Base-by-base conservation (phyloP, 1,139 yeast species). In the Zhuliangozyma parablackwelliae region DNA sequence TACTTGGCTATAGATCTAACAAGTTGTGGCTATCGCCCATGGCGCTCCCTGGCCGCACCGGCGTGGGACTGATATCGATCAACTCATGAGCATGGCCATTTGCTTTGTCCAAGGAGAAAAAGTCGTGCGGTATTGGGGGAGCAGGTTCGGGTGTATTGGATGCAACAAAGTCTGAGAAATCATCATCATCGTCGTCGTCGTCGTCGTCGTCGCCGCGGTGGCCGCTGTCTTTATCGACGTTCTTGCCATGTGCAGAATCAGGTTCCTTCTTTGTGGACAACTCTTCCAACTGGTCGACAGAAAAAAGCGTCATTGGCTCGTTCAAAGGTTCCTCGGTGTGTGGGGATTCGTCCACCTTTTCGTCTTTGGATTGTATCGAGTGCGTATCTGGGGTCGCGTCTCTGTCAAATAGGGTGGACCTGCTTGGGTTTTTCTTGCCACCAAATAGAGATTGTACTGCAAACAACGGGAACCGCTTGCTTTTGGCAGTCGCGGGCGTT, bases 111-210 rank as follows among this genome's bases (percentile, higher is more conserved):
- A 42, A 26, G 12, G 44, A 36, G 20, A 42, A 35, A 33, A 42
- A 40, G 26, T 40, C 39, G 27, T 35, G 44, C 13, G 32, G 29
- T 11, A 33, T 13, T 26, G 40, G 35, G 5, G 44, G 34, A 2
- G 37, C 30, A 21, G 30, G 12, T 8, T 26, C 30, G 13, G 36
- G 39, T 26, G 49, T 44, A 3, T 55, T 44, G 7, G 49, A 37
- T 7, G 49, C 43, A 31, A 49, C 43, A 31, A 57, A 54, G 9
- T 49, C 54, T 24, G 50, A 49, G 38, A 55, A 51, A 3, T 53
- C 51, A 12, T 46, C 56, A 16, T 43, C 47, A 7, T 42, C 40
- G 2, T 35, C 40, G 2, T 33, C 34, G 3, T 35, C 33, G 6
- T 23, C n/a, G 29, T 27, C 3, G 10, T 26, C 8, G 20, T 26